Conservation (phyloP, 495 filamentous ascomycete species). For the Aspergillus bertholletiae region DNA sequence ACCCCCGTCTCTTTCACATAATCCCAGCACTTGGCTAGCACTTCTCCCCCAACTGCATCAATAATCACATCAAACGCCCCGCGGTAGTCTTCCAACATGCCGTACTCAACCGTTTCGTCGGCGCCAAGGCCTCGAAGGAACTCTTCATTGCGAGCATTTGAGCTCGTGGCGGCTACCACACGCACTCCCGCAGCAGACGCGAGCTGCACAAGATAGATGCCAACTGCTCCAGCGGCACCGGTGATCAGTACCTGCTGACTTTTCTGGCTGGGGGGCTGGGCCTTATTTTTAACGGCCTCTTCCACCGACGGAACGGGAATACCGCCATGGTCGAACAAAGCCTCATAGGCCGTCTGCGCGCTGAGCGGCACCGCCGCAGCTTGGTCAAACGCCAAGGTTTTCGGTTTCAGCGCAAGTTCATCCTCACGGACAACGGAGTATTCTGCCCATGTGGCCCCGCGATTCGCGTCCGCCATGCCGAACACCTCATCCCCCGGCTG, state of each 20-base stretch:
- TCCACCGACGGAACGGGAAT: slow-evolving; percentile 1
- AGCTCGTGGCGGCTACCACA: slow-evolving; percentile 25
- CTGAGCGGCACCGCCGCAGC: slow-evolving; percentile 32
- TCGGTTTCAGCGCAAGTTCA: slow-evolving; percentile 27
- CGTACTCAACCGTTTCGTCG: slow-evolving; percentile 29
- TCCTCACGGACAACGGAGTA: slow-evolving; percentile 20
- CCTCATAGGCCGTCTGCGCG: slow-evolving; percentile 32
- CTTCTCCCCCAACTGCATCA: slow-evolving; percentile 31
- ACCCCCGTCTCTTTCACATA: slow-evolving; percentile 17
- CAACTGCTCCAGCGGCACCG: slow-evolving; percentile 32
- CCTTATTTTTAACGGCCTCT: neutral
- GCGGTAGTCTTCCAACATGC: neutral
- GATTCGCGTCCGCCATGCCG: slow-evolving; percentile 25
- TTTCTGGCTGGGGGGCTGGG: too few relatives aligned
- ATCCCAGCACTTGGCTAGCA: slow-evolving; percentile 23
- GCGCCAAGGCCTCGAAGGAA: slow-evolving; percentile 28
- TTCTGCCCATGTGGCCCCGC: slow-evolving; percentile 27
- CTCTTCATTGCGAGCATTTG: slow-evolving; percentile 25
- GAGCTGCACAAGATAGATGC: slow-evolving; percentile 33
- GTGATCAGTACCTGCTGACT: slow-evolving; percentile 30
- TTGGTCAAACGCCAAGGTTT: slow-evolving; percentile 13
- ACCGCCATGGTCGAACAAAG: slow-evolving; percentile 28
- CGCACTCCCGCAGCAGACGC: slow-evolving; percentile 17
- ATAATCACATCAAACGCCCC: slow-evolving; percentile 29
- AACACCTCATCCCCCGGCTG: slow-evolving; percentile 31